Percentiles rank a stretch among this genome's conserved stretches.
Conservation (phyloP, 2,329 filamentous ascomycete genomes). For the Penicillium sumatraense region DNA sequence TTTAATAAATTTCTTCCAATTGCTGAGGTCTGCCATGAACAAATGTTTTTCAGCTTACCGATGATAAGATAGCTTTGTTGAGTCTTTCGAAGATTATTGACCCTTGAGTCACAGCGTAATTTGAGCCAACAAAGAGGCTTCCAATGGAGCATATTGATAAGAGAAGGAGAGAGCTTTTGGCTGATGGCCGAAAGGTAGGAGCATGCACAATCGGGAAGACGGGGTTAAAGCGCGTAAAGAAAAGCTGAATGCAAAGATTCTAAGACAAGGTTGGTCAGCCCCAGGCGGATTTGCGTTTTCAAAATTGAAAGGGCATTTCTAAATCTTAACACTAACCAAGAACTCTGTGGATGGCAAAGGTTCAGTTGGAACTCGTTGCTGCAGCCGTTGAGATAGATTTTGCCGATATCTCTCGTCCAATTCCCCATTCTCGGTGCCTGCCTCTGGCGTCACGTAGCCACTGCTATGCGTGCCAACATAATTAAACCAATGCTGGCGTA, state of each 20-base stretch:
- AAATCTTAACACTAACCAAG: slow-evolving; percentile 10
- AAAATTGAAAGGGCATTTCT: too few relatives aligned
- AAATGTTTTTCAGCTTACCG: slow-evolving; percentile 13
- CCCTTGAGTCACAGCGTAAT: slow-evolving; percentile 19
- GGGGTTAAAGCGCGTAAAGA: slow-evolving; percentile 27
- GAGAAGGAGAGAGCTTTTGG: slow-evolving; percentile 26
- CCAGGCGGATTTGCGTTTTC: neutral
- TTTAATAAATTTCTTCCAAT: neutral
- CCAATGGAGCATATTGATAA: slow-evolving; percentile 32
- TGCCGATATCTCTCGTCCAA: slow-evolving; percentile 22
- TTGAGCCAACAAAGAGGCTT: slow-evolving; percentile 28
- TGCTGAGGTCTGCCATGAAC: neutral
- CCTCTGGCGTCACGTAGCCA: slow-evolving; percentile 24
- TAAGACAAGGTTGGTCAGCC: neutral
- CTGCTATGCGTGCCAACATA: slow-evolving; percentile 26
- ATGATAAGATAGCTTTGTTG: slow-evolving; percentile 30
- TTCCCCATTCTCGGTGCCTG: slow-evolving; percentile 18
- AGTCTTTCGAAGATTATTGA: slow-evolving; percentile 30
- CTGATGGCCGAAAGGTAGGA: slow-evolving; percentile 27
- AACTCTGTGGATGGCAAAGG: slow-evolving; percentile 22
- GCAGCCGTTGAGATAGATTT: slow-evolving; percentile 14
- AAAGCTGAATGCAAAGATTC: slow-evolving; percentile 31
- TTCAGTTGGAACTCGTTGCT: slow-evolving; percentile 14
- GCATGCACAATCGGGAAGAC: slow-evolving; percentile 30
- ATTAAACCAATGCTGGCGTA: slow-evolving; percentile 21